These are phyloP conservation scores for Dendrocalamus latiflorus DNA, from an alignment of 202 grass and related monocot genomes.

Conservation along the genomic window DNA sequence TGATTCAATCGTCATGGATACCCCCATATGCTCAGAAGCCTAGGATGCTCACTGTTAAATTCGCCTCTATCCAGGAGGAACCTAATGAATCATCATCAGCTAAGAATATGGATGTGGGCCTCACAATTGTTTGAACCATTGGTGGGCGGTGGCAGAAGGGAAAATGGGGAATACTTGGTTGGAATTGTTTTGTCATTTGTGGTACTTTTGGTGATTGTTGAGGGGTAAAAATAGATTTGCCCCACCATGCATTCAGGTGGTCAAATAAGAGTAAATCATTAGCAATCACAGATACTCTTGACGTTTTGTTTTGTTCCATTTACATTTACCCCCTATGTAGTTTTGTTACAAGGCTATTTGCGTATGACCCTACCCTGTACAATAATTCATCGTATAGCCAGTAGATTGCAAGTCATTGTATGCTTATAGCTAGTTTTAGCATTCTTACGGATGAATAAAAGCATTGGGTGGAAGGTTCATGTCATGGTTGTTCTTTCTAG, in stretches of 20 bases:
- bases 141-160: neutral
- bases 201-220: slow-evolving; percentile 21
- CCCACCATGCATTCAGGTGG: slow-evolving; percentile 24
- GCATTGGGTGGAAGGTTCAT: slow-evolving; percentile 30
- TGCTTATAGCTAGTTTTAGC: neutral
- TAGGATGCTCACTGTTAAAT: slow-evolving; percentile 14
- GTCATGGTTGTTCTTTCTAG: slow-evolving; percentile 14
- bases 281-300: slow-evolving; percentile 1
- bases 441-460: neutral
- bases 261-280: slow-evolving; percentile 37
- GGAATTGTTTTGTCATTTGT: slow-evolving; percentile 28
- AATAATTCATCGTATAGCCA: slow-evolving; percentile 6
- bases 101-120: slow-evolving; percentile 18
- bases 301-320: neutral
- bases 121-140: slow-evolving; percentile 14
- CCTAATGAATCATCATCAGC: slow-evolving; percentile 17
- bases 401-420: slow-evolving; percentile 24
- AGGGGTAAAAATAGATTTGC: slow-evolving; percentile 18
- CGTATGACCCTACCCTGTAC: neutral
- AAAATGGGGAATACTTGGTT: slow-evolving; percentile 25
- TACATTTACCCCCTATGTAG: neutral
- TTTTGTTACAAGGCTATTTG: neutral
- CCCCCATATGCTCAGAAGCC: neutral
- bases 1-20: slow-evolving; percentile 1
- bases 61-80: slow-evolving; percentile 35